These are phyloP conservation scores for Linnemannia hyalina DNA, from an alignment of 192 early-diverging fungal species.

Conservation along the genomic window DNA sequence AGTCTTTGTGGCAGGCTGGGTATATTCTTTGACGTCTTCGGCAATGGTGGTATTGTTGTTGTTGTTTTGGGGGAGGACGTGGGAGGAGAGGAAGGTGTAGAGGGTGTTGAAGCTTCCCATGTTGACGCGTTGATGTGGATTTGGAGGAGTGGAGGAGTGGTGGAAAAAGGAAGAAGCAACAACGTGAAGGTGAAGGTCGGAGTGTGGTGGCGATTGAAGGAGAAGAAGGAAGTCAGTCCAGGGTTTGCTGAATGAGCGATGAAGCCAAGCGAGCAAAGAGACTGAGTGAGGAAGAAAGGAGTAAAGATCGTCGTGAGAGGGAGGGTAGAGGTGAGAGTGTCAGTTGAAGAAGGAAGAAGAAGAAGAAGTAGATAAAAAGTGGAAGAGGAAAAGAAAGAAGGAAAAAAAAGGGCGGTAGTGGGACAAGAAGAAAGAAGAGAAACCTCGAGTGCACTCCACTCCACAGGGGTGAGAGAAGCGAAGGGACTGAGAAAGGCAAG, in stretches of 20 bases:
- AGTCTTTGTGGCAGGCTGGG: not conserved
- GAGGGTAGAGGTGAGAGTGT: not conserved
- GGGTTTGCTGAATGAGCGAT: slow-evolving; percentile 5
- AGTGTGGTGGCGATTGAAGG: not conserved
- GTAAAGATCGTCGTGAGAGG: not conserved
- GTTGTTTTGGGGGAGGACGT: slow-evolving; percentile 24
- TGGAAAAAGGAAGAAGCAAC: not conserved
- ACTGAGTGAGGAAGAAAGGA: not conserved
- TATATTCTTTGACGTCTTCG: not conserved
- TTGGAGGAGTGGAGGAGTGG: not conserved
- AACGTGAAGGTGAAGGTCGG: not conserved
- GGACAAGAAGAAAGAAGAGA: not conserved
- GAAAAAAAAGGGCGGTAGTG: no score
- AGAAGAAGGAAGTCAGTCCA: not conserved
- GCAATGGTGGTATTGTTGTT: slow-evolving; percentile 10
- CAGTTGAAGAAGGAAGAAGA: not conserved
- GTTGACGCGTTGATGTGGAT: not conserved
- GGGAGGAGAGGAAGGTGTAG: slow-evolving; percentile 45
- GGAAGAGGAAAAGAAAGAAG: not conserved
- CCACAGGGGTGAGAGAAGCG: not conserved
- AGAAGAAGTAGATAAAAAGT: not conserved
- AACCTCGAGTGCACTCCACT: not conserved
- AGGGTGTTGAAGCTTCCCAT: slow-evolving; percentile 51
- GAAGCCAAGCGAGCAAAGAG: slow-evolving; percentile 6
- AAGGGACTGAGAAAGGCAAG: not conserved